These are phyloP conservation scores for Cladorrhinum sp. DNA, from an alignment of 2,329 filamentous ascomycete genomes.

Conservation along the genomic window DNA sequence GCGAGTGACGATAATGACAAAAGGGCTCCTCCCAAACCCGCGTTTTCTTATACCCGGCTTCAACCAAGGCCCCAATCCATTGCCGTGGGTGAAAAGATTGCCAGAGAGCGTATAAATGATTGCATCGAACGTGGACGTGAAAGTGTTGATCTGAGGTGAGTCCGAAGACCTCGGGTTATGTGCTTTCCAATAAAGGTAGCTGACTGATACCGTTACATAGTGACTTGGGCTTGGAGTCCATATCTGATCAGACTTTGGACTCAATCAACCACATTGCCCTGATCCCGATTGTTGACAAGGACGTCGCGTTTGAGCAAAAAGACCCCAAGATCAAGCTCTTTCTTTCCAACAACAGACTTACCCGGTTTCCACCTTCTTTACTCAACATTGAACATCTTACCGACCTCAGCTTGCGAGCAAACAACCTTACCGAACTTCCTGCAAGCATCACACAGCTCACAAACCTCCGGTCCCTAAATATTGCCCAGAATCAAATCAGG, in stretches of 20 bases:
- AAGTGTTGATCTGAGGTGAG: conserved; percentile 60
- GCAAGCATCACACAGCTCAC: conserved; percentile 54
- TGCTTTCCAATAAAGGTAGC: neutral
- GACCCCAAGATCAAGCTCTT: conserved; percentile 60
- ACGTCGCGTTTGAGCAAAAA: conserved; percentile 57
- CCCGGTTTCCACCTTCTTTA: conserved; percentile 54
- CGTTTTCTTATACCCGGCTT: conserved; percentile 1
- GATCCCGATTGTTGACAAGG: conserved; percentile 52
- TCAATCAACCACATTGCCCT: conserved; percentile 54
- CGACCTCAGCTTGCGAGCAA: conserved; percentile 63
- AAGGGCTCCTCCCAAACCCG: conserved; percentile 6
- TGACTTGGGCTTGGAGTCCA: conserved; percentile 44
- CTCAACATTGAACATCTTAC: conserved; percentile 61
- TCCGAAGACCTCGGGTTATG: too few relatives aligned
- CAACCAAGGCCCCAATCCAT: neutral
- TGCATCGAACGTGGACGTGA: conserved; percentile 60
- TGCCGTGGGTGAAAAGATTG: conserved; percentile 40
- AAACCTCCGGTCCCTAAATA: conserved; percentile 60
- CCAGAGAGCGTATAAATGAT: conserved; percentile 44
- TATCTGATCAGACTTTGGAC: conserved; percentile 56
- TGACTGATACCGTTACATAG: conserved; percentile 25
- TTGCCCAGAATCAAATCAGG: conserved; percentile 61
- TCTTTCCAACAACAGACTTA: conserved; percentile 57
- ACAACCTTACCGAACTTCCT: conserved; percentile 59
- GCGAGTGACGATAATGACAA: conserved; percentile 24